These are phyloP conservation scores for Vanrija humicola DNA, from an alignment of 1,284 basidiomycete species.

Conservation along the genomic window DNA sequence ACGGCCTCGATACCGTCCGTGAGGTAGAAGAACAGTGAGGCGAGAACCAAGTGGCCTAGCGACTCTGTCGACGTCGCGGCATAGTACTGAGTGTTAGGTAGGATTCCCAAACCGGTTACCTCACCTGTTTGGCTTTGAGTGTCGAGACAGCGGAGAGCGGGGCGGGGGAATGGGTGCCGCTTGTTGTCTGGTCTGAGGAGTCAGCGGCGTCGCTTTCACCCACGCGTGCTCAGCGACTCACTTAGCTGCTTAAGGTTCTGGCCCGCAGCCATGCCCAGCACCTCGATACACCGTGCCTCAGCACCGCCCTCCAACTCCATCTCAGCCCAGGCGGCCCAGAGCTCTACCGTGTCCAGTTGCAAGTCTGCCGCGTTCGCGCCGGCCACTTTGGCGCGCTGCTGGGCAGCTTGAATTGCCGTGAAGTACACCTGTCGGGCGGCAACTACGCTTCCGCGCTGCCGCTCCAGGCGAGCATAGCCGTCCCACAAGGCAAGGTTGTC, in stretches of 20 bases:
- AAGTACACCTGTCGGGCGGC: conserved; percentile 81
- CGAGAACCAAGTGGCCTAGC: conserved; percentile 23
- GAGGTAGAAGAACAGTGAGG: conserved; percentile 30
- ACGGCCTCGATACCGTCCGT: conserved; percentile 23
- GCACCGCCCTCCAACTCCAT: conserved; percentile 60
- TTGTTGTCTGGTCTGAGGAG: neutral
- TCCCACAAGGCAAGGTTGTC: conserved; percentile 73
- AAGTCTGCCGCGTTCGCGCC: conserved; percentile 7
- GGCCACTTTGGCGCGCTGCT: conserved; percentile 17
- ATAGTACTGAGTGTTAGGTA: conserved; percentile 18
- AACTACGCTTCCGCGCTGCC: conserved; percentile 62
- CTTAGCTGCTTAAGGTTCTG: conserved; percentile 9
- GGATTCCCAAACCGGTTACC: neutral
- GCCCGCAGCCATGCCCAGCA: conserved; percentile 28
- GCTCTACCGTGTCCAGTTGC: conserved; percentile 32
- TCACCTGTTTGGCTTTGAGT: conserved; percentile 40
- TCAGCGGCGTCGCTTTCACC: neutral
- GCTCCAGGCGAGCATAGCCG: conserved; percentile 74
- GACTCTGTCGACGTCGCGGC: conserved; percentile 3
- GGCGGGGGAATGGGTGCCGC: neutral
- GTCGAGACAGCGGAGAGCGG: conserved; percentile 20
- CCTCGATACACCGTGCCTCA: conserved; percentile 23
- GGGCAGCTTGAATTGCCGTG: conserved; percentile 52
- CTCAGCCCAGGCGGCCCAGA: conserved; percentile 88
- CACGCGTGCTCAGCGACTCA: neutral